Percentiles rank a stretch among this genome's conserved stretches.
Conservation (phyloP, 495 filamentous ascomycete species). For the Tuber calosporum region DNA sequence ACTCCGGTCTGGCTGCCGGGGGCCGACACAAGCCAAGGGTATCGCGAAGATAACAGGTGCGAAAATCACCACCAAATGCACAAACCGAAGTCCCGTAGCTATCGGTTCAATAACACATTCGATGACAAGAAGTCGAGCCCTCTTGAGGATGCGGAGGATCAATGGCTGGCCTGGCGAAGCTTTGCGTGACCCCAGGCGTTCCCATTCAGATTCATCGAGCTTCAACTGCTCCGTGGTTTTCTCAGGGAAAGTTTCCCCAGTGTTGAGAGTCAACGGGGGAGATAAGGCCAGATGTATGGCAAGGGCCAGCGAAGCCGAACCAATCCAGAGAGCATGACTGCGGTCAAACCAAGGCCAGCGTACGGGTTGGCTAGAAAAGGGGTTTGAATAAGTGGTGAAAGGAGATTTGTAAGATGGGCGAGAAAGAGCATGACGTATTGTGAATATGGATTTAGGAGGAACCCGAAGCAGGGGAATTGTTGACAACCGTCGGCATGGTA, state of each 20-base stretch:
- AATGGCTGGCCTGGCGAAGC: conserved; percentile 20
- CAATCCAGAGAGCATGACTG: conserved; percentile 15
- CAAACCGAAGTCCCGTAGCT: conserved; percentile 75
- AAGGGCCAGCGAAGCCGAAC: conserved; percentile 17
- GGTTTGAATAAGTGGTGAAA: conserved; percentile 11
- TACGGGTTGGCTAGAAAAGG: conserved; percentile 1
- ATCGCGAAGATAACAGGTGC: conserved; percentile 75
- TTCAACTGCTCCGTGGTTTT: conserved; percentile 37
- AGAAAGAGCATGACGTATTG: conserved; percentile 25
- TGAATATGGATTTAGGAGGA: conserved; percentile 4
- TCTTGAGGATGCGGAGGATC: conserved; percentile 11
- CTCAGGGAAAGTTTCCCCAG: conserved; percentile 1
- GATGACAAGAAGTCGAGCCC: conserved; percentile 14
- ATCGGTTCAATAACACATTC: conserved; percentile 60
- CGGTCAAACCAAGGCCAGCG: conserved; percentile 17
- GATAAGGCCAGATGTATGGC: conserved; percentile 18
- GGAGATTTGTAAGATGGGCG: conserved; percentile 15
- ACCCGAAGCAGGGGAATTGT: neutral
- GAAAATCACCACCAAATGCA: conserved; percentile 81
- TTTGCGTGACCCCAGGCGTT: conserved; percentile 15
- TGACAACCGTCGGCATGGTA: conserved; percentile 24
- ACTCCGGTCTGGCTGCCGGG: conserved; percentile 52
- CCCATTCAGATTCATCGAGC: conserved; percentile 36
- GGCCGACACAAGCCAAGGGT: conserved; percentile 74
- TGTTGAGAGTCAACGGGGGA: neutral